These are phyloP conservation scores for Schizonepeta tenuifolia DNA, from an alignment of 257 asterid genomes.

Conservation along the genomic window DNA sequence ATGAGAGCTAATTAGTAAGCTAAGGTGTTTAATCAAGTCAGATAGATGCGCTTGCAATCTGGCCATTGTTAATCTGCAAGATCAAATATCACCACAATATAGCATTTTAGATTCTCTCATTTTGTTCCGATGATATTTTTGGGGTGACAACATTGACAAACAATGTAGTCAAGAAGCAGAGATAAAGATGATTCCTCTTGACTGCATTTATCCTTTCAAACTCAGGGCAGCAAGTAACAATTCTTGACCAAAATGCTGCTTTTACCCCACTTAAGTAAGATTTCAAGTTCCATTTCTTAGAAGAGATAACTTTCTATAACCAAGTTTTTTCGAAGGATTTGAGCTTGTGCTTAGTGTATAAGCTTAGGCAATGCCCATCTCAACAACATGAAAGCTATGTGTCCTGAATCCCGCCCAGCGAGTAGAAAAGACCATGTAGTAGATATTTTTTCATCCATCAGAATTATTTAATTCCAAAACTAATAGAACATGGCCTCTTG, in stretches of 20 bases:
- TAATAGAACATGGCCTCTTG: not conserved
- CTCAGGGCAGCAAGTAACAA: not conserved
- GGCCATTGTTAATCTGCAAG: slow-evolving; percentile 21
- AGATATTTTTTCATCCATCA: not conserved
- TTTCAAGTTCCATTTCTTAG: not conserved
- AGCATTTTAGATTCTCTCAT: not conserved
- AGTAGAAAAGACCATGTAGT: not conserved
- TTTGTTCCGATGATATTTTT: not conserved
- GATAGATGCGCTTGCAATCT: not conserved
- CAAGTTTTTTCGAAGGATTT: not conserved
- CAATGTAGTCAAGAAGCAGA: not conserved
- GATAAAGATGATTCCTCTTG: too few relatives aligned
- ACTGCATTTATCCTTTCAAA: too few relatives aligned
- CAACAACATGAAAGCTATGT: not conserved
- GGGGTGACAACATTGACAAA: slow-evolving; percentile 1
- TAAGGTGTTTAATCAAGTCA: not conserved
- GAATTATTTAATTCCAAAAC: not conserved
- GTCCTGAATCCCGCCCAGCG: not conserved
- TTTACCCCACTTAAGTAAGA: not conserved
- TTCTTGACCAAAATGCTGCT: not conserved
- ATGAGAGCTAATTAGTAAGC: slow-evolving; percentile 4
- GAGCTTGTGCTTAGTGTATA: not conserved
- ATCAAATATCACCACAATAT: slow-evolving; percentile 8
- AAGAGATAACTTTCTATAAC: not conserved
- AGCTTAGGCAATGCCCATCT: not conserved